Evolutionary conservation across 2,329 filamentous ascomycete genomes (phyloP).

Genomic region (Myriosclerotinia scirpicola): DNA sequence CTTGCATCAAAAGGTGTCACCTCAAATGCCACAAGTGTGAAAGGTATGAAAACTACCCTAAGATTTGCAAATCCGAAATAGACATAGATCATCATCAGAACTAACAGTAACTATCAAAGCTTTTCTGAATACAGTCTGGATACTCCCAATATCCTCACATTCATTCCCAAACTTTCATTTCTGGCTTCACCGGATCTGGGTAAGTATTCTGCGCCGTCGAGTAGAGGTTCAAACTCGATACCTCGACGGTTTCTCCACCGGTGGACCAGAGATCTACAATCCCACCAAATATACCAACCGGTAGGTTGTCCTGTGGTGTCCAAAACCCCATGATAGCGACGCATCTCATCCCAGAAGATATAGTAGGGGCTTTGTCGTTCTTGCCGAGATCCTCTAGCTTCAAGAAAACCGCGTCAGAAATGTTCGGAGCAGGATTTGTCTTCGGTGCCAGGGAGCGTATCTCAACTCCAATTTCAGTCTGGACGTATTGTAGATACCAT

Average conservation of each 20-base stretch:
- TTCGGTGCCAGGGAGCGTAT: neutral
- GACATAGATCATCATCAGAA: no score
- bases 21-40: no score
- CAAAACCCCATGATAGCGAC: neutral
- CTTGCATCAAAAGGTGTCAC: no score
- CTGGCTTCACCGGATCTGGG: neutral
- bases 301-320: neutral
- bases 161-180: no score
- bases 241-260: neutral
- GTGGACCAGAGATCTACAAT: neutral
- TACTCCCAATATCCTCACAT: neutral
- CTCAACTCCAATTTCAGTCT: neutral
- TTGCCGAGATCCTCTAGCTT: constrained; percentile 12
- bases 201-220: neutral
- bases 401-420: neutral
- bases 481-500: constrained; percentile 13
- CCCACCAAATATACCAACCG: neutral
- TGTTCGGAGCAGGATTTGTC: neutral
- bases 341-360: neutral
- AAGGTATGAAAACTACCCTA: no score
- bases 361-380: neutral
- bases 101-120: no score
- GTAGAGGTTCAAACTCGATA: neutral
- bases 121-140: neutral
- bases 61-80: no score